These are phyloP conservation scores for Phaeosphaeria sp. DNA, from an alignment of 2,329 filamentous ascomycete species.

Conservation along the genomic window DNA sequence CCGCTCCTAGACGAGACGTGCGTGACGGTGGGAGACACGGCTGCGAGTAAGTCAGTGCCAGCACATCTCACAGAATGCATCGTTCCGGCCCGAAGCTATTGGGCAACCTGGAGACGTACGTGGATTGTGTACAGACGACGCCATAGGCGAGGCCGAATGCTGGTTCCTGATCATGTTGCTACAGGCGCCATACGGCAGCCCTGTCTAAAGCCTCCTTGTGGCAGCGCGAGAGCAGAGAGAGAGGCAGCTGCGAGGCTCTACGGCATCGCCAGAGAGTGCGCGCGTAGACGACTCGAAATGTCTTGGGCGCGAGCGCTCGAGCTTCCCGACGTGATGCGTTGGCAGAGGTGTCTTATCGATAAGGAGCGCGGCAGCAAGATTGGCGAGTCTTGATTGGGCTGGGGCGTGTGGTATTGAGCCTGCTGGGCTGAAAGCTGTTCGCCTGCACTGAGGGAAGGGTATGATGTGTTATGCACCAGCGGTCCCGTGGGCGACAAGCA, in stretches of 20 bases:
- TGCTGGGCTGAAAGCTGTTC: too few species aligned
- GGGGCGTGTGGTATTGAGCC: neutral
- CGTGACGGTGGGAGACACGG: slow-evolving; percentile 60
- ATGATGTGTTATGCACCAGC: neutral
- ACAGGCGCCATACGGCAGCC: slow-evolving; percentile 28
- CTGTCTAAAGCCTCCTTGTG: neutral
- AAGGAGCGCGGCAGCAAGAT: neutral
- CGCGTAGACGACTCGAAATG: neutral
- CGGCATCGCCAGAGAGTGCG: neutral
- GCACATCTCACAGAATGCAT: slow-evolving; percentile 37
- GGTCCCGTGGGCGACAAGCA: neutral
- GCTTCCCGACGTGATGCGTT: neutral
- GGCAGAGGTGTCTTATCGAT: neutral
- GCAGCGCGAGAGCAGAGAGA: neutral
- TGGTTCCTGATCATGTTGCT: slow-evolving; percentile 42
- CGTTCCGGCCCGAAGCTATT: slow-evolving; percentile 37
- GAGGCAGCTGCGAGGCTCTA: neutral
- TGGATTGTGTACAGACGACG: slow-evolving; percentile 57
- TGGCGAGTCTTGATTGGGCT: slow-evolving; percentile 8
- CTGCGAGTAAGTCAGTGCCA: slow-evolving; percentile 50
- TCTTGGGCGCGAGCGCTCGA: neutral
- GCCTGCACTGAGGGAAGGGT: slow-evolving; percentile 1
- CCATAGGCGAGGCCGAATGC: slow-evolving; percentile 62
- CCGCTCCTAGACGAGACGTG: slow-evolving; percentile 62
- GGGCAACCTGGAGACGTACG: slow-evolving; percentile 59